Evolutionary conservation across 345 rosid genomes (phyloP), one percentile per base, ranked within the genome.

Genomic region (Ailanthus altissimus): DNA sequence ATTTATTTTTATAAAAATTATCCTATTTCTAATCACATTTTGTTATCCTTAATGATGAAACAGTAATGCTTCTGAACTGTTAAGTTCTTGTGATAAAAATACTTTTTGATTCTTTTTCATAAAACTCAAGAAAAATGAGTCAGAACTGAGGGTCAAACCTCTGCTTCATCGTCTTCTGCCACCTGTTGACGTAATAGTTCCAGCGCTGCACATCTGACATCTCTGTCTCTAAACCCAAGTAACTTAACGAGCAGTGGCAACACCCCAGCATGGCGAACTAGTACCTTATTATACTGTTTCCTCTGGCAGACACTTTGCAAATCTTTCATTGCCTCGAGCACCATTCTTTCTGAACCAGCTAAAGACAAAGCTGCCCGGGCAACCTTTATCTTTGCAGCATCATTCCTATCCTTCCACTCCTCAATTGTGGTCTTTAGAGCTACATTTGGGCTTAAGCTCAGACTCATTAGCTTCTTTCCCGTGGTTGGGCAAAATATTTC

Each of bases 331-430:
- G 98, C 97, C 56, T 94, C 94, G 4, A 89, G 74, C 43, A 90
- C 85, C 97, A 90, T 90, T 74, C 75, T 76, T 8, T 84, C 84
- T 54, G 98, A 89, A 84, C 93, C 88, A 36, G 93, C 94, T 47
- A 89, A 83, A 50, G 91, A 78, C 78, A 94, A 84, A 13, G 97
- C 94, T 60, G 93, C 84, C 43, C 86, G 83, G n/a, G 86, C 89
- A 79, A 77, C 86, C 83, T 91, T 91, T 86, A 94, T 91, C 79
- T 85, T 88, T 51, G 86, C 88, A 25, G 75, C 82, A 74, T 91
- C 97, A 56, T 94, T 91, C 82, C 97, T 83, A 47, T 86, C 94
- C 78, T 78, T 87, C 98, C 98, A 94, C 77, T 93, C 92, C 79
- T 87, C 86, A 63, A 94, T 93, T 16, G 87, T 91, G 68, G 87